A percentile compares a stretch with the other conserved stretches of the same genome.
Conservation (phyloP, 73 alveolate species). For the Paramecium octaurelia region DNA sequence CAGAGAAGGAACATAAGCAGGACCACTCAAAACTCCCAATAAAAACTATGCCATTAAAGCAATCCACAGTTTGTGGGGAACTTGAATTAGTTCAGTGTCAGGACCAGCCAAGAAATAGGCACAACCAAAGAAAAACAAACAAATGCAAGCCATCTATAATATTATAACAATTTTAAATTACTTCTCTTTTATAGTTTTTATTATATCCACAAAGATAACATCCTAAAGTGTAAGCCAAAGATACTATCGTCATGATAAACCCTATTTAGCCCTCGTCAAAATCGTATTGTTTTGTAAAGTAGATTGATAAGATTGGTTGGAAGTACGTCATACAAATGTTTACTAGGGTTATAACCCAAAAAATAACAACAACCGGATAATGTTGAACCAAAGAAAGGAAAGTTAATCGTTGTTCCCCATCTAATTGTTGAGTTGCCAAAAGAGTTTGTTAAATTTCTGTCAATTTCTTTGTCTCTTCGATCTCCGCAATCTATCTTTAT, state of each 20-base stretch:
- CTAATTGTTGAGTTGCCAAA: not conserved
- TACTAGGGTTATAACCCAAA: not conserved
- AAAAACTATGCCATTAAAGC: not conserved
- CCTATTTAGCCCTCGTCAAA: not conserved
- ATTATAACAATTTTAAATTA: not conserved
- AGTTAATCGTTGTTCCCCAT: not conserved
- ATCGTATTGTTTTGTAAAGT: not conserved
- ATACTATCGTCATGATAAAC: not conserved
- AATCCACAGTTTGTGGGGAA: not conserved
- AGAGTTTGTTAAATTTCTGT: not conserved
- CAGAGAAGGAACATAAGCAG: constrained; percentile 47
- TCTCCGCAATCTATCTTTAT: not conserved
- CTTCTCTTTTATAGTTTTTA: not conserved
- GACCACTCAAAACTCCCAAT: not conserved
- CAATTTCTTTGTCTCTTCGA: not conserved
- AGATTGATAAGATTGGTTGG: constrained; percentile 3
- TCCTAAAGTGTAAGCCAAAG: not conserved
- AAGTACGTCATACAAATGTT: constrained; percentile 26
- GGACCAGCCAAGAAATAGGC: constrained; percentile 13
- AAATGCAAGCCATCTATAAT: not conserved
- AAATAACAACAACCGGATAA: constrained; percentile 23
- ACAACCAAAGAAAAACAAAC: not conserved
- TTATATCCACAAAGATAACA: not conserved
- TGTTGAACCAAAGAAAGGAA: not conserved
- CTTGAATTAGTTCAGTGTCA: not conserved